Percentiles rank a stretch among this genome's conserved stretches.
Evolutionary conservation across 2,329 filamentous ascomycete genomes (phyloP).

Genomic region (Kalaharituber pfeilii): DNA sequence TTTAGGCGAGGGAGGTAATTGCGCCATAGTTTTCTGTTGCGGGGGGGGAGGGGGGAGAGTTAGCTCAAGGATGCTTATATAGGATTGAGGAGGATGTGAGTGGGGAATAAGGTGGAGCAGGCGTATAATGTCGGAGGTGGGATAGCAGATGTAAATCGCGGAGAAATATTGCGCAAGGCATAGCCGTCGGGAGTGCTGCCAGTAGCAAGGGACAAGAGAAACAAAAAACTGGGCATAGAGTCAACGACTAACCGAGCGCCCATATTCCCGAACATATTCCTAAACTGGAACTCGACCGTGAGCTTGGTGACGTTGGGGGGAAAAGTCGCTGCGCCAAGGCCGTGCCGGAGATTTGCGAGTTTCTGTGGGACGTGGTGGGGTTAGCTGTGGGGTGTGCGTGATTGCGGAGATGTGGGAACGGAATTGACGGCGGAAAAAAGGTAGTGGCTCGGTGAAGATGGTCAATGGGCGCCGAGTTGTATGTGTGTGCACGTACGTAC

Average conservation of each 20-base stretch:
- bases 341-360: not conserved
- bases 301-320: not conserved
- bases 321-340: not conserved
- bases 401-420: not conserved
- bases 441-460: no score
- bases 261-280: not conserved
- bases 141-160: no score
- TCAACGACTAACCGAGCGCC: not conserved
- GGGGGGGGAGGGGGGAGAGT: not conserved
- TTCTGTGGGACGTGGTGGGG: not conserved
- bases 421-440: not conserved
- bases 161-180: no score
- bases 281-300: not conserved
- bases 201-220: no score
- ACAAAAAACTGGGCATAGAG: no score
- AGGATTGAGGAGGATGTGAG: not conserved
- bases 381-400: slow-evolving; percentile 1
- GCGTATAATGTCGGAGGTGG: no score
- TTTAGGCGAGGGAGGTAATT: not conserved
- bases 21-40: not conserved
- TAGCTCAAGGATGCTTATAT: not conserved
- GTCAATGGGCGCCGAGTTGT: not conserved
- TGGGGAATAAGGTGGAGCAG: no score
- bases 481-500: not conserved
- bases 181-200: no score